Base-by-base conservation (phyloP, 2,329 filamentous ascomycete genomes). In the Bipolaris oryzae region DNA sequence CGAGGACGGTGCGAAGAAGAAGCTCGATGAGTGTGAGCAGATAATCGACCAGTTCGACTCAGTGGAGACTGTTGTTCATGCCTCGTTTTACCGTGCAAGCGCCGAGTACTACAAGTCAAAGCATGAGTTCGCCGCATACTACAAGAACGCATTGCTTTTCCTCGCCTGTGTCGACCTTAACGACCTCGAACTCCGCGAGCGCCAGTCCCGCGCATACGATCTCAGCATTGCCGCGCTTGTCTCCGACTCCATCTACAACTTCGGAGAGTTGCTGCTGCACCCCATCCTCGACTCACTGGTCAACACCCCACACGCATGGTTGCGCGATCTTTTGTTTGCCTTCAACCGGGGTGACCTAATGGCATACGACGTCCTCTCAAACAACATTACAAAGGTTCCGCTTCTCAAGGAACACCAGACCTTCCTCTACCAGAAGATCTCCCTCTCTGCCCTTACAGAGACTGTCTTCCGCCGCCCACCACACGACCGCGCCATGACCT, bases 191-290 rank as follows among this genome's bases (percentile, higher is more conserved):
- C 80, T 87, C 51, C 82, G 85, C 52, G 93, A 99, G 76, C 89
- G 91, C 69, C 88, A 89, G 75, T 85, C 85, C 57, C 88, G 94
- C 68, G 95, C 95, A 42, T 96, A 96, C 79, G 92, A 97, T 76
- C 88, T 99, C 61, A 90, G 90, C 72, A 89, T 98, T 51, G 92
- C 95, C 25, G 95, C 95, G 9, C 85, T 99, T 7, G 90, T 97
- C 37, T 97, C 93, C 48, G 91, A 94, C 72, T 91, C 87, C 70
- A 99, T 98, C 80, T 98, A 99, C 86, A 99, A 99, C 82, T 99
- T 99, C 70, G 95, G 95, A 77, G 95, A 99, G 82, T 88, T 99
- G n/a, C 87, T 99, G 31, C 86, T 99, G 66, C 95, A 99, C 76
- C 95, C 95, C 3, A 96, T 99, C 73, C 88, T 99, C 62, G 91